Percentiles rank a stretch among this genome's conserved stretches.
Conservation (phyloP, 2,329 filamentous ascomycete genomes). For the Hypoxylon sp. region DNA sequence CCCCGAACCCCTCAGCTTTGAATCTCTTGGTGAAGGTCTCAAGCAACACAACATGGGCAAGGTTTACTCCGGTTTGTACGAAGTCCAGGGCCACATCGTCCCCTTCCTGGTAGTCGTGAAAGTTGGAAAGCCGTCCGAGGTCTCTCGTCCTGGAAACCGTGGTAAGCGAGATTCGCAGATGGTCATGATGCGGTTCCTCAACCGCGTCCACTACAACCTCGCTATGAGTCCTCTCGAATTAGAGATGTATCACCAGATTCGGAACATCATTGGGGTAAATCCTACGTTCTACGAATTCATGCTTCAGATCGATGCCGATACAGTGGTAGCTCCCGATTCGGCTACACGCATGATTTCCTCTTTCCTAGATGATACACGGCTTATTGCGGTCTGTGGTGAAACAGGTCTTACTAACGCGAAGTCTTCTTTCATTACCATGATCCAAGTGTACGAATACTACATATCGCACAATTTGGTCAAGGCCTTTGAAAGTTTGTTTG, state of each 20-base stretch:
- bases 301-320: conserved; percentile 97
- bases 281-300: conserved; percentile 98
- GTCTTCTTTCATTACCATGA: conserved; percentile 95
- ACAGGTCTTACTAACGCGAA: conserved; percentile 94
- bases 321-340: conserved; percentile 87
- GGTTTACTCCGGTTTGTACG: conserved; percentile 96
- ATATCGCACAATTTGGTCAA: conserved; percentile 98
- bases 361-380: conserved; percentile 88
- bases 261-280: conserved; percentile 98
- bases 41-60: conserved; percentile 99
- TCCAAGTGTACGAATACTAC: conserved; percentile 99
- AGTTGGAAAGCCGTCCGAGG: conserved; percentile 96
- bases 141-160: conserved; percentile 93
- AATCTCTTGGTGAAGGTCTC: conserved; percentile 91
- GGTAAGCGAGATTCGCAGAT: conserved; percentile 99
- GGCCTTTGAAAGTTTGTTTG: conserved; percentile 96
- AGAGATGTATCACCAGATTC: conserved; percentile 98
- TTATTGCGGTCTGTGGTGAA: conserved; percentile 96
- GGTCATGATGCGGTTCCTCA: conserved; percentile 98
- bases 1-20: conserved; percentile 94
- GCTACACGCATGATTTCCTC: conserved; percentile 90
- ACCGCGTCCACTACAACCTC: conserved; percentile 97
- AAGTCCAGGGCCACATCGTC: conserved; percentile 97
- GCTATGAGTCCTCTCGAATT: conserved; percentile 96
- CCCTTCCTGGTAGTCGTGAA: conserved; percentile 98